Base-by-base conservation (phyloP, 2,329 filamentous ascomycete genomes). In the Xylaria multiplex region DNA sequence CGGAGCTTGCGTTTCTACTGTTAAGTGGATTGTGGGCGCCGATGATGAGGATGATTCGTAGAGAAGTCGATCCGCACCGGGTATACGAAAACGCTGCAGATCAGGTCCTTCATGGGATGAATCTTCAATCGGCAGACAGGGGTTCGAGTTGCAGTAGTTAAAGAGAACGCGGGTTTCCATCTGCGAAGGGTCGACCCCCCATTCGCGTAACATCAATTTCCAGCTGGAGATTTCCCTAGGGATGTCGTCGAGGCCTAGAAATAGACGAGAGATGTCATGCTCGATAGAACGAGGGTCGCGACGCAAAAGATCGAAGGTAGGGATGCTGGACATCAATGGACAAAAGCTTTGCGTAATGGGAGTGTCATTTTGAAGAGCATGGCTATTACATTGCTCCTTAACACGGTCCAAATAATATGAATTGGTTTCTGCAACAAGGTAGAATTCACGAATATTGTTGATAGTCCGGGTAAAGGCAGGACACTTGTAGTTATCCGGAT, bases 371-470 rank as follows among this genome's bases (percentile, higher is more conserved):
- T 6, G 11, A 11, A 6, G 13, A 22, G 1, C 35, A 2, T 6
- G 6, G 16, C 43, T 3, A 22, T 52, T 52, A 24, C 45, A 42
- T 13, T 27, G 30, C 14, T 45, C 27, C 54, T 48, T 58, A 7
- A 19, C 4, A 3, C 2, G 4, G 19, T 52, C 30, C 3, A 58
- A 7, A 32, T 64, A 2, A 48, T 53, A 58, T 6, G 61, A 59
- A 45, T 24, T 30, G 7, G 48, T 58, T 19, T 46, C 40, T 19
- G 54, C 30, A 8, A 64, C 35, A 14, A 64, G 61, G 27, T 59
- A 64, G 40, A 64, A 53, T 19, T 64, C 61, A 24, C 54, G 54
- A 13, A 64, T 58, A 35, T 64, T 64, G 3, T 13, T 40, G 54
- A 32, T 5, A 4, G 61, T 9, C 37, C 53, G n/a, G 35, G 13